A percentile compares a stretch with the other conserved stretches of the same genome.
phyloP scores from a whole-genome alignment of 805 yeast genomes.

The Suhomyces xylopsoci region DNA sequence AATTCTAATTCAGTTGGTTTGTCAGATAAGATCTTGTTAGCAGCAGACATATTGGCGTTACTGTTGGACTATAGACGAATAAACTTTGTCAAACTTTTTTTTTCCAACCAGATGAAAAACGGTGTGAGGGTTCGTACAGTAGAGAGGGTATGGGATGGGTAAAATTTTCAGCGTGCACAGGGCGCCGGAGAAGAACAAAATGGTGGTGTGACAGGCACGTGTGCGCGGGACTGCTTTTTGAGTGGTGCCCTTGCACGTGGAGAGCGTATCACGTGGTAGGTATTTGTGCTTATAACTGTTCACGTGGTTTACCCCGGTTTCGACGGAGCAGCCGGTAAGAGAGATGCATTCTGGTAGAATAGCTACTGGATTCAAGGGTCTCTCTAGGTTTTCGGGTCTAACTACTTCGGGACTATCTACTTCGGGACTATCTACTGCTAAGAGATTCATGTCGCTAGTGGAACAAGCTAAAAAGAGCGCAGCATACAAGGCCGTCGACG shows the following conservation, averaged over 20 bases:
- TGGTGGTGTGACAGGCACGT: constrained; percentile 5
- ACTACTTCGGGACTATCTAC: too few species aligned
- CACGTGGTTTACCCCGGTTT: not conserved
- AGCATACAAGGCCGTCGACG: constrained; percentile 90
- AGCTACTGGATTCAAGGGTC: too few species aligned
- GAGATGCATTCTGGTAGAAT: too few species aligned
- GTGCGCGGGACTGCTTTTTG: constrained; percentile 11
- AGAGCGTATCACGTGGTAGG: too few species aligned
- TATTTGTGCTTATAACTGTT: too few species aligned
- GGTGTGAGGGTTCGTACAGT: not conserved
- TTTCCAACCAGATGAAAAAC: constrained; percentile 2
- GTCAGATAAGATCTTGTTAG: constrained; percentile 89
- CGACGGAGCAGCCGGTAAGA: not conserved
- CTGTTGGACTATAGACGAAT: not conserved
- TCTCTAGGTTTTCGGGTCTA: too few species aligned
- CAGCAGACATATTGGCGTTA: constrained; percentile 78
- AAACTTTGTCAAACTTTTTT: not conserved
- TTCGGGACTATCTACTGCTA: too few species aligned
- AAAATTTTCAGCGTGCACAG: not conserved
- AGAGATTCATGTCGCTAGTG: constrained; percentile 37
- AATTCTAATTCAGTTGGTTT: constrained; percentile 98
- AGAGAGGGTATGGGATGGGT: not conserved
- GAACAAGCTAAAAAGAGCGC: constrained; percentile 88
- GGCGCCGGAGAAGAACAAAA: too few species aligned
- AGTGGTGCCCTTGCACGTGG: not conserved